Percentiles rank a stretch among this genome's conserved stretches.
These are phyloP conservation scores for Sinapis alba DNA, from an alignment of 441 rosid species.

Conservation along the genomic window DNA sequence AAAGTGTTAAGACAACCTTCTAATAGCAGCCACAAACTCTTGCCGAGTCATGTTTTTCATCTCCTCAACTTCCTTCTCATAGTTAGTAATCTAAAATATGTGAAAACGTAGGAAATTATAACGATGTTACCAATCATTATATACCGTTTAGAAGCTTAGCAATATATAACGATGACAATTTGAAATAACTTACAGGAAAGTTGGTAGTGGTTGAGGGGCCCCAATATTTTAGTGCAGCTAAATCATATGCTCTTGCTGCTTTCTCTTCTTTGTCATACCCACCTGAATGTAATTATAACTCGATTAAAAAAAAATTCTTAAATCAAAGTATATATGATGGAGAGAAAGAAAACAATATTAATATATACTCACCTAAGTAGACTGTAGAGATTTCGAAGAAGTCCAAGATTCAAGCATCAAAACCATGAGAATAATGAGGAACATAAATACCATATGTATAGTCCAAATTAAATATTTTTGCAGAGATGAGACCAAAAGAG, in stretches of 20 bases:
- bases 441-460: background rate
- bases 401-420: constrained; percentile 35
- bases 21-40: constrained; percentile 92
- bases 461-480: background rate
- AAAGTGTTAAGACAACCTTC: constrained; percentile 53
- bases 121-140: background rate
- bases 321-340: background rate
- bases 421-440: constrained; percentile 22
- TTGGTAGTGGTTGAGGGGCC: constrained; percentile 94
- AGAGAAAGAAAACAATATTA: background rate
- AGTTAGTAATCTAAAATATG: constrained; percentile 68
- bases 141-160: background rate
- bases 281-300: constrained; percentile 44
- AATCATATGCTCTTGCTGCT: constrained; percentile 95
- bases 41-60: constrained; percentile 98
- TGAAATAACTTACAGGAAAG: constrained; percentile 58
- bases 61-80: constrained; percentile 94
- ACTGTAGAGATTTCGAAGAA: constrained; percentile 49
- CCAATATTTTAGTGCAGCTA: constrained; percentile 96
- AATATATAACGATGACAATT: background rate
- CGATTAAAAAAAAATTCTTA: background rate
- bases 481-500: background rate
- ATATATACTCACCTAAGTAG: constrained; percentile 71
- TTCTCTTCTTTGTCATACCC: constrained; percentile 99
- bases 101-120: background rate